Evolutionary conservation across 192 early-diverging fungal genomes (phyloP), one percentile per base, ranked within the genome.

Genomic region (Coemansia sp.): DNA sequence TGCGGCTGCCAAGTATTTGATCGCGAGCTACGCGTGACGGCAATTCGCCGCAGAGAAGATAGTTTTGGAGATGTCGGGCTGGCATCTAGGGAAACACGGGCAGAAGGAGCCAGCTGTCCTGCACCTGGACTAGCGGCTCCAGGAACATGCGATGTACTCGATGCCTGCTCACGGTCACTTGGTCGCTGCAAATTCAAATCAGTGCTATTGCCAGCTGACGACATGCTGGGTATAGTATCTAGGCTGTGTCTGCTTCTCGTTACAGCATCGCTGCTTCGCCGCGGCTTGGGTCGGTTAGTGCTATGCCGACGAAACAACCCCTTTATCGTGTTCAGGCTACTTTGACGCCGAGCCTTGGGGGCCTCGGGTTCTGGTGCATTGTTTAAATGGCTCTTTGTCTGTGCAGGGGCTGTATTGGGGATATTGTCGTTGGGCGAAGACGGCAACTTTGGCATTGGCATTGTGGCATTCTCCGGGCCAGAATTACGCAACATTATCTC

Each of bases 241-340:
- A 51, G 51, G 30, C 53, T 61, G 19, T 47, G 16, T 13, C 54
- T 47, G 23, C 23, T 28, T 7, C 36, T 36, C 5, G 36, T 18
- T 11, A 21, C 55, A 7, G 21, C 35, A 23, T n/a, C 35, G 23
- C 26, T 28, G 44, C 42, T 35, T 14, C 21, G 35, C 36, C 4
- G 31, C 11, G 21, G 6, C 13, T 20, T 57, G 16, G 40, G 21
- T 14, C 55, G 44, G 9, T 33, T 50, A 3, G 37, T 59, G 58
- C 61, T 63, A 36, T 62, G 53, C 6, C 73, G 63, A 10, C 55
- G 59, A 33, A 77, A 70, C 8, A 77, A 51, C 14, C 50, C 56
- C 35, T 59, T 65, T 33, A 77, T 38, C 11, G 63, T 41, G 5
- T 50, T 53, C 35, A 77, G 20, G 44, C 73, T 70, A 48, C 68